Evolutionary conservation across 768 basidiomycete genomes (phyloP).

Genomic region (Lactifluus rugatus): DNA sequence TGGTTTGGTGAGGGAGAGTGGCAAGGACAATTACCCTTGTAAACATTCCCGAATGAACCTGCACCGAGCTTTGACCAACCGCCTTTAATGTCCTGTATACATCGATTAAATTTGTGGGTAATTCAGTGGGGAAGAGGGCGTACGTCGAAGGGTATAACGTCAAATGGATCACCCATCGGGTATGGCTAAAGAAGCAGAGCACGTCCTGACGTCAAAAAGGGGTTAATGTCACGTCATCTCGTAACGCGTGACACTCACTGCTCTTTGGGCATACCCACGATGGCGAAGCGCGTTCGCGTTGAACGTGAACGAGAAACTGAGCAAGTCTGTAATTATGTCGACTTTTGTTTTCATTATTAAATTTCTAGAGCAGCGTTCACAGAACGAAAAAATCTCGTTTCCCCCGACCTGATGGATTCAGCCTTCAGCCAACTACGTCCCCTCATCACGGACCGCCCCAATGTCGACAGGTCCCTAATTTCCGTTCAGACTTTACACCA

Average conservation of each 20-base stretch:
- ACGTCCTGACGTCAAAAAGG: too few relatives aligned
- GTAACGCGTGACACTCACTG: too few relatives aligned
- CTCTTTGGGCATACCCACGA: neutral
- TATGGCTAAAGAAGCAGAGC: too few relatives aligned
- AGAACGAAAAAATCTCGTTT: neutral
- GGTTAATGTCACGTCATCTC: too few relatives aligned
- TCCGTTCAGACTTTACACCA: constrained; percentile 3
- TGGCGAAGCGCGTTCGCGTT: neutral
- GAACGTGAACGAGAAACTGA: neutral
- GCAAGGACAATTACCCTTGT: constrained; percentile 51
- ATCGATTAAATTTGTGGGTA: neutral
- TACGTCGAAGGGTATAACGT: constrained; percentile 82
- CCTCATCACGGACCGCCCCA: too few relatives aligned
- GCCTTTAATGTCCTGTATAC: constrained; percentile 67
- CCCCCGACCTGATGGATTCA: neutral
- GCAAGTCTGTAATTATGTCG: neutral
- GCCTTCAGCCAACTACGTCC: neutral
- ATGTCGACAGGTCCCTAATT: neutral
- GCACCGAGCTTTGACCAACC: constrained; percentile 84
- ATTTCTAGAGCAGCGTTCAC: neutral
- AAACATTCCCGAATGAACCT: constrained; percentile 91
- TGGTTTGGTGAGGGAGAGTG: constrained; percentile 18
- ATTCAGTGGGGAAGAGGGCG: constrained; percentile 19
- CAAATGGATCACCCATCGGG: constrained; percentile 61
- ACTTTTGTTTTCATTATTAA: too few relatives aligned